Conservation (phyloP, 208 protist species). For the Leishmania tarentolae region DNA sequence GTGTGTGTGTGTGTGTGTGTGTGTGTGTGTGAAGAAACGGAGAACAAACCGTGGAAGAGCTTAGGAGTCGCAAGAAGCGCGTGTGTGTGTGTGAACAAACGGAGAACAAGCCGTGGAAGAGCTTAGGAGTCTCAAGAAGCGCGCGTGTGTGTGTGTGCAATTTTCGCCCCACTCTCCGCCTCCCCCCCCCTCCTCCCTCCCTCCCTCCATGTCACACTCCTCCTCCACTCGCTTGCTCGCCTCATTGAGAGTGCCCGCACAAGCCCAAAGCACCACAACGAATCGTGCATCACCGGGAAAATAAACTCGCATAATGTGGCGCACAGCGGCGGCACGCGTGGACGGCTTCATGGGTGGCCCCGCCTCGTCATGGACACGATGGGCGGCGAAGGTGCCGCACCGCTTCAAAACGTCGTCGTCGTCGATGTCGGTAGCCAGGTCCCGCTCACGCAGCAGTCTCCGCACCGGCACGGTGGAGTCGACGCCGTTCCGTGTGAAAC, state of each 20-base stretch:
- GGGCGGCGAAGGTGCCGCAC: constrained; percentile 3
- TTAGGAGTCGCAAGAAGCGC: not conserved
- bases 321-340: not conserved
- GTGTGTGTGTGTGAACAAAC: not conserved
- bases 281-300: not conserved
- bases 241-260: not conserved
- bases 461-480: constrained; percentile 17
- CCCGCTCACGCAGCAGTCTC: constrained; percentile 17
- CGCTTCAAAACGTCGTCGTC: constrained; percentile 19
- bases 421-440: not conserved
- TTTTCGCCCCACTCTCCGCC: not conserved
- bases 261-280: not conserved
- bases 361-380: not conserved
- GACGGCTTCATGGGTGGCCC: not conserved
- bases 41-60: not conserved
- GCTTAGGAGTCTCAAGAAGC: not conserved
- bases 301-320: not conserved
- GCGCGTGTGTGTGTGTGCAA: too few relatives aligned
- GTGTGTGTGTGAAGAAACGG: not conserved
- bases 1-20: not conserved
- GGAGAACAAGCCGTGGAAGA: not conserved
- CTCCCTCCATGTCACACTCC: not conserved
- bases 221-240: not conserved
- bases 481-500: constrained; percentile 31
- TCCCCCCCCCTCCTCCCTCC: not conserved